Evolutionary conservation across 2,329 filamentous ascomycete genomes (phyloP), one percentile per base, ranked within the genome.

Genomic region (Kalaharituber pfeilii): DNA sequence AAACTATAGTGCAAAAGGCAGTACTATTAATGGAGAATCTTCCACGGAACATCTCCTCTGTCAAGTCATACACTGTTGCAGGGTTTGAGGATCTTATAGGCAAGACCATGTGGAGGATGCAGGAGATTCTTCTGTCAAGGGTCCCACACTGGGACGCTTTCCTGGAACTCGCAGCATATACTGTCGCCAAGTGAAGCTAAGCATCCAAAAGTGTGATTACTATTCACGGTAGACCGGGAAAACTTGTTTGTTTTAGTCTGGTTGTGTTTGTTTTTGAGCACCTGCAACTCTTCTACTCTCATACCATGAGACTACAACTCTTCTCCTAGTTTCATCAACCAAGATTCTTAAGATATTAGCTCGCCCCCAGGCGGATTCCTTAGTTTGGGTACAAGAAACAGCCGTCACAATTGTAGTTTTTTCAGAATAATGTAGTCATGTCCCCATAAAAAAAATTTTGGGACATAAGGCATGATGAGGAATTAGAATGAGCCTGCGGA

Each of bases 211-310:
- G 66, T 0, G 68, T 83, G 2, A 76, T 81, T 2, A 67, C 67
- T 26, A 69, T 78, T 52, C 82, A 89, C 65, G 88, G 89, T 6
- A 81, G 81, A 22, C 91, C 91, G 0, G 79, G 83, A 3, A 71
- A 72, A 39, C 64, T 91, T 4, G 74, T 93, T 2, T 79, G n/a
- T n/a, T n/a, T n/a, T n/a, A n/a, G n/a, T n/a, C n/a, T n/a, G n/a
- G n/a, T n/a, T n/a, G n/a, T n/a, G n/a, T n/a, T n/a, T n/a, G 91
- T 49, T 96, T 94, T 69, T 98, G 91, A 91, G 72, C 95, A 5
- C 86, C 88, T 1, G 76, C 79, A 0, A 75, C 78, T 1, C n/a
- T n/a, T n/a, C n/a, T n/a, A n/a, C n/a, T n/a, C n/a, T n/a, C n/a
- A n/a, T n/a, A n/a, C n/a, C n/a, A n/a, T n/a, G n/a, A n/a, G n/a